Base-by-base conservation (phyloP, 176 grass and related monocot genomes). In the Lolium perenne region DNA sequence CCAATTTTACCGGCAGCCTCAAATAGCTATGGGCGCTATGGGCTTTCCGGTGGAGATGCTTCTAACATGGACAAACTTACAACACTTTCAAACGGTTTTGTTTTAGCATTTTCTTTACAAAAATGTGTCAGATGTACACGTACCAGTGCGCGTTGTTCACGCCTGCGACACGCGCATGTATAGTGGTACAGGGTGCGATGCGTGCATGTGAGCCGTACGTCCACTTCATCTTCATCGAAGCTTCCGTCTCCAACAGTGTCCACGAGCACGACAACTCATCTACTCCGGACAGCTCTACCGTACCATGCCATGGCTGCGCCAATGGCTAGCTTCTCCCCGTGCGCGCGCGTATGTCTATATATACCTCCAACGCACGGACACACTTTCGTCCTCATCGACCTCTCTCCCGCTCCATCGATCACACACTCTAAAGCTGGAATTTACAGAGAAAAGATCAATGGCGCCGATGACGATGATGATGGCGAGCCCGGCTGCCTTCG, bases 121-220 rank as follows among this genome's bases (percentile, higher is more conserved):
- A 7, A 43, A 43, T 7, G 7, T 43, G 41, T 43, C 41, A 43
- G 41, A 5, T 43, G 6, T 43, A 6, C 41, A 43, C 41, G 41
- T 7, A 6, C 41, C 41, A 43, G 46, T 6, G 54, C 54, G 54
- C 16, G 16, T 54, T 54, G 16, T 54, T 54, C 54, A 66, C 7
- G 65, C 65, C 20, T 14, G 70, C 12, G 6, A 13, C 11, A 74
- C 72, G 71, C 71, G 13, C 22, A 4, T 51, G 45, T 9, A 75
- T 43, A 72, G 17, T 0, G 68, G 71, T 74, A 17, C 13, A 26
- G 21, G 45, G 6, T 50, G 71, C 43, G 0, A 2, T 10, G 58
- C 58, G 4, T 29, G 14, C 73, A 54, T 76, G 73, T 76, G 73
- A 75, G 14, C 73, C 73, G 73, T 76, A 76, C 73, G 73, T 76